Conservation (phyloP, 306 rosid genomes). For the Cucurbita ficifolia region DNA sequence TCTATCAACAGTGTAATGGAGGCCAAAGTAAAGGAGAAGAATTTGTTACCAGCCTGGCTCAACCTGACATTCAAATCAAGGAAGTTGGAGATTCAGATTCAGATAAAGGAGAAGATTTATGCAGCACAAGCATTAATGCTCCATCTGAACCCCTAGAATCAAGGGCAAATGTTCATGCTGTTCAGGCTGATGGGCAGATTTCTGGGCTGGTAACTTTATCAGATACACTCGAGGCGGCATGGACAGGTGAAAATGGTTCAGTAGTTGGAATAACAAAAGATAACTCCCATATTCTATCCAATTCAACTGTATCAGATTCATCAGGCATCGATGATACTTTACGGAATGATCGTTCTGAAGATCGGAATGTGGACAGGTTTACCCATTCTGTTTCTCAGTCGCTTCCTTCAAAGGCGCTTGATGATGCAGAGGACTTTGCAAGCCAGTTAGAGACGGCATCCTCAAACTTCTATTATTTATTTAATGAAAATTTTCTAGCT, state of each 20-base stretch:
- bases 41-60: neutral
- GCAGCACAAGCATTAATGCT: neutral
- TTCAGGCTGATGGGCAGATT: constrained; percentile 58
- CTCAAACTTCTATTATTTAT: constrained; percentile 6
- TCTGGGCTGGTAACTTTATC: constrained; percentile 48
- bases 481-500: constrained; percentile 16
- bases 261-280: constrained; percentile 32
- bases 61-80: neutral
- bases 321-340: neutral
- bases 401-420: constrained; percentile 7
- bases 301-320: constrained; percentile 30
- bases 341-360: neutral
- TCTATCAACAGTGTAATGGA: neutral
- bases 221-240: constrained; percentile 81
- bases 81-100: neutral
- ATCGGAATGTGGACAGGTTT: neutral
- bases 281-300: constrained; percentile 23
- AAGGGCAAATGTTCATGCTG: constrained; percentile 27
- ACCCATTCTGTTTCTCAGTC: neutral
- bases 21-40: neutral
- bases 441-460: neutral
- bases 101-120: neutral
- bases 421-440: neutral
- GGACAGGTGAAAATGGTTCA: constrained; percentile 55
- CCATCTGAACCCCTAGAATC: constrained; percentile 29